phyloP scores from a whole-genome alignment of 2,329 filamentous ascomycete genomes.

The Colletotrichum sp. region DNA sequence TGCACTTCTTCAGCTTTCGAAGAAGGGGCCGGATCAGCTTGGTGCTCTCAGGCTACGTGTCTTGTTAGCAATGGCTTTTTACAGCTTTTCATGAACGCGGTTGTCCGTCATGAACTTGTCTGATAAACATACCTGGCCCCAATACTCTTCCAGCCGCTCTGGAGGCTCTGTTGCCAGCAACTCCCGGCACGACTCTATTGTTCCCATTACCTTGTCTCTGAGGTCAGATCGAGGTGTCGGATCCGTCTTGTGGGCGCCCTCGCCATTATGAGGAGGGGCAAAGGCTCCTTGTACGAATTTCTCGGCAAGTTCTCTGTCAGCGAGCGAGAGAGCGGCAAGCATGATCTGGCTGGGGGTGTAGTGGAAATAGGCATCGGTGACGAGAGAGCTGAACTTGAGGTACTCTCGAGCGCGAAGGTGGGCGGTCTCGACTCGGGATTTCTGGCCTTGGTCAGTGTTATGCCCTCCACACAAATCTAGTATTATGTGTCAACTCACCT shows the following conservation, averaged over 20 bases:
- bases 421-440: conserved; percentile 59
- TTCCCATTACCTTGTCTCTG: conserved; percentile 54
- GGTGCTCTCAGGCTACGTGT: conserved; percentile 46
- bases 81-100: neutral
- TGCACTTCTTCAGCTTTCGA: conserved; percentile 74
- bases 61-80: conserved; percentile 29
- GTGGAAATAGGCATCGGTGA: conserved; percentile 97
- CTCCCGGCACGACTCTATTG: conserved; percentile 55
- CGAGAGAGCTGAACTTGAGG: conserved; percentile 78
- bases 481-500: conserved; percentile 40
- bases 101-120: neutral
- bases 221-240: conserved; percentile 27
- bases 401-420: conserved; percentile 76
- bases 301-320: conserved; percentile 69
- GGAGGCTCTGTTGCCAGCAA: conserved; percentile 64
- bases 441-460: conserved; percentile 22
- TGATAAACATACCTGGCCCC: conserved; percentile 47
- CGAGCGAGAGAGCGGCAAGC: conserved; percentile 79
- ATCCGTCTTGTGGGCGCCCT: conserved; percentile 25
- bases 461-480: neutral
- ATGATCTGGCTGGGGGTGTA: conserved; percentile 95
- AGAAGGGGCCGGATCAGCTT: conserved; percentile 63
- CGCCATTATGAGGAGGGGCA: neutral
- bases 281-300: conserved; percentile 48
- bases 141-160: conserved; percentile 58